Evolutionary conservation across 768 basidiomycete species (phyloP), one percentile per base, ranked within the genome.

Genomic region (Hydnum rufescens): DNA sequence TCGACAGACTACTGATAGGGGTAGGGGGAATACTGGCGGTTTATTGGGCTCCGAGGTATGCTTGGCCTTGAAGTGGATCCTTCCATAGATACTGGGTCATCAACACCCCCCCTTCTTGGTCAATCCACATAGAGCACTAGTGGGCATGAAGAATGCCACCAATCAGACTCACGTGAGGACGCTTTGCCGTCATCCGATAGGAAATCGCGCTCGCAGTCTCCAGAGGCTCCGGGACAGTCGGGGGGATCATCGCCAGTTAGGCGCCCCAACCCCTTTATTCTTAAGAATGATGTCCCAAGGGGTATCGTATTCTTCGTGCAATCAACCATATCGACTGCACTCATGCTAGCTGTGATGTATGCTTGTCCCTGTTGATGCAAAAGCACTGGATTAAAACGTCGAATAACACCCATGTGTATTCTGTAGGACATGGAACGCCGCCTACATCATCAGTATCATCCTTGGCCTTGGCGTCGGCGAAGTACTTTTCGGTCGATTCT

Each of bases 321-420:
- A 54, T 69, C 76, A 39, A 64, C 76, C 22, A 59, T 90, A 22
- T 66, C 66, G 25, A 90, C 84, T 58, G 57, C 70, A 3, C 71
- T 92, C 53, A 92, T 93, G 88, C 64, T 88, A 62, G 76, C 74
- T 5, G 71, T 84, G 59, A 87, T 88, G 84, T 86, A 64, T 65
- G 78, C 63, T 28, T 42, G 28, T 5, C n/a, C 39, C 48, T 47
- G 1, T 34, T n/a, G 8, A 23, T 43, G 18, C 18, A 26, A 3
- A 13, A 31, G 4, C 5, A 13, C 18, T 54, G 13, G 29, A 19
- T 23, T 13, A 25, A 44, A 26, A 19, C 36, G 54, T 29, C n/a
- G n/a, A 32, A 49, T 6, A 60, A 28, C 39, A 32, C 31, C 59
- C 57, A 60, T 54, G 64, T 53, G 57, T 32, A 32, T 43, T 56